Evolutionary conservation across 1,284 basidiomycete genomes (phyloP).

Genomic region (Singerocomus rubriflavus): DNA sequence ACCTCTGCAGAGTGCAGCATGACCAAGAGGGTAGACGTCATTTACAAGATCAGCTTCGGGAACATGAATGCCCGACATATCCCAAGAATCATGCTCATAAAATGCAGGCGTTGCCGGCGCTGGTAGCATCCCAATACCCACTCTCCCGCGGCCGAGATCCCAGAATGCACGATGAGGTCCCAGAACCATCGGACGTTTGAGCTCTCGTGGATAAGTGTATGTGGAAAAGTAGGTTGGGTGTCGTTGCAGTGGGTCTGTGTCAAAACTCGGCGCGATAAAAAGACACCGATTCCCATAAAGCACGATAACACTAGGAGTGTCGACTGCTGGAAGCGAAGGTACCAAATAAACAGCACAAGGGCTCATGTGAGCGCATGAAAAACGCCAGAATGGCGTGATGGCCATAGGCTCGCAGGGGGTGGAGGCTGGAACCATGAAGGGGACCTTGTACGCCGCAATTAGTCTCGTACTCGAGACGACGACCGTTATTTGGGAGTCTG

Average conservation of each 20-base stretch:
- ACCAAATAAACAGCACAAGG: slow-evolving; percentile 11
- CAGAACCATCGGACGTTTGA: slow-evolving; percentile 10
- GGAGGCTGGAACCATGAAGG: not conserved
- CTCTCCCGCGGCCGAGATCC: slow-evolving; percentile 12
- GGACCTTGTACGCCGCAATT: slow-evolving; percentile 10
- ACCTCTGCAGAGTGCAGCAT: not conserved
- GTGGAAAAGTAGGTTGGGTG: slow-evolving; percentile 18
- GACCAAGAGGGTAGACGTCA: slow-evolving; percentile 2
- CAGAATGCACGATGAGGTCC: slow-evolving; percentile 18
- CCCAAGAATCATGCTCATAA: slow-evolving; percentile 7
- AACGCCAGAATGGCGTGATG: slow-evolving; percentile 11
- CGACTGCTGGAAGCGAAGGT: slow-evolving; percentile 12
- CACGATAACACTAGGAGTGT: slow-evolving; percentile 10
- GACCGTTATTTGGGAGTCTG: slow-evolving; percentile 4
- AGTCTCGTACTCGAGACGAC: slow-evolving; percentile 8
- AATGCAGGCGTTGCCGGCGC: slow-evolving; percentile 6
- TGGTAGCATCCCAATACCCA: slow-evolving; percentile 12
- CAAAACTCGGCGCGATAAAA: slow-evolving; percentile 13
- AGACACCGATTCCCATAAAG: slow-evolving; percentile 8
- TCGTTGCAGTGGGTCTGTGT: slow-evolving; percentile 8
- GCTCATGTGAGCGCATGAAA: slow-evolving; percentile 8
- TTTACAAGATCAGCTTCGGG: slow-evolving; percentile 11
- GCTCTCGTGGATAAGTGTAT: slow-evolving; percentile 6
- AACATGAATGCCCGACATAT: slow-evolving; percentile 4
- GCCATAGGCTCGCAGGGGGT: not conserved